Base-by-base conservation (phyloP, 177 flowering plant species). In the Vitis hybrid region DNA sequence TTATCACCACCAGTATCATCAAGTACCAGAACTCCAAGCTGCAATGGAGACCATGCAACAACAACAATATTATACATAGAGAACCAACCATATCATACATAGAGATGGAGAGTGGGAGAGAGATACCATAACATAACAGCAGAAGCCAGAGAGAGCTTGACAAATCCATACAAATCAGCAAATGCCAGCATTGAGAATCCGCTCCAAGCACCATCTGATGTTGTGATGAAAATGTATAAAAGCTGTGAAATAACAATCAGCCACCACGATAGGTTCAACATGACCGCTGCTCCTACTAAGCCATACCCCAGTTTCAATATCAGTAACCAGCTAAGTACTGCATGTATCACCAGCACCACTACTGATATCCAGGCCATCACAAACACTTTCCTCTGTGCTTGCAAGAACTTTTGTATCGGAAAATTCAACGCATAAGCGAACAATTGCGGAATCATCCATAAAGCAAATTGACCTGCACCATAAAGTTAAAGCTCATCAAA, bases 161-260 rank as follows among this genome's bases (percentile, higher is more conserved):
- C 82, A 67, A 88, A 88, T 3, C 80, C 86, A 72, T 60, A 85
- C 70, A 88, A 74, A 63, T 88, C 86, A 1, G 80, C 39, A 70
- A 89, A 87, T 2, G 90, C 93, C 1, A 81, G 70, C 83, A 81
- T 78, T 1, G 91, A 86, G 79, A 87, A 87, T 20, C 91, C 93
- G 59, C 75, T 80, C 93, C 90, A 89, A 52, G 89, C 93, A 55
- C 90, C 90, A 74, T 87, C 91, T 3, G 87, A 85, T 18, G 80
- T 84, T 55, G 88, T 79, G 55, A 78, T 67, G 67, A 88, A 79
- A 63, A 88, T 83, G 84, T 88, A 88, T 31, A 78, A 2, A 58
- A 86, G 71, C 57, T 85, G 90, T 2, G 67, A 72, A 26, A 79
- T 26, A 14, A 78, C 78, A 9, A 87, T 70, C 45, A 85, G 78